These are phyloP conservation scores for Graphiopsis chlorocephala DNA, from an alignment of 2,329 filamentous ascomycete species.

Conservation along the genomic window DNA sequence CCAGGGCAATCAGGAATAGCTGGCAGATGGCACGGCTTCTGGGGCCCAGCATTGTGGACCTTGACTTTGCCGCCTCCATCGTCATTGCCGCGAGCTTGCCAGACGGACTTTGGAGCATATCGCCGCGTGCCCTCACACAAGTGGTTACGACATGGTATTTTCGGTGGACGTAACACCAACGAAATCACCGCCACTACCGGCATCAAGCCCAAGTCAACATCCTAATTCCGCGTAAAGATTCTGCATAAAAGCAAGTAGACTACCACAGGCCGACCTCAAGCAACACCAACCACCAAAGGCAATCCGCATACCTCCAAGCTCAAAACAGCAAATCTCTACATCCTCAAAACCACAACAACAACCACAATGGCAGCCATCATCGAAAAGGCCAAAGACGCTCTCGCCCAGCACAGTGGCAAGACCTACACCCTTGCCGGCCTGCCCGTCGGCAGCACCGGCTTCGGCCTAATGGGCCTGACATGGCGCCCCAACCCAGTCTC, in stretches of 20 bases:
- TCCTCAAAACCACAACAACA: not conserved
- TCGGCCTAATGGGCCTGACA: slow-evolving; percentile 51
- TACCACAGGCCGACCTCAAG: not conserved
- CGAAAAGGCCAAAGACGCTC: slow-evolving; percentile 29
- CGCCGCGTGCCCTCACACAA: not conserved
- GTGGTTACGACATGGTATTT: not conserved
- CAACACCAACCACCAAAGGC: too few relatives aligned
- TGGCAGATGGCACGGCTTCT: not conserved
- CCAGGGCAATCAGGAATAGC: too few relatives aligned
- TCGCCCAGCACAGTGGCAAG: slow-evolving; percentile 20
- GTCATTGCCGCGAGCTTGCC: not conserved
- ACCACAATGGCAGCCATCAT: slow-evolving; percentile 25
- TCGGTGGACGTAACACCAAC: not conserved
- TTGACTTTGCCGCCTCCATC: not conserved
- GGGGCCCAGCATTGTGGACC: not conserved
- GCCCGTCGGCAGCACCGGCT: slow-evolving; percentile 38
- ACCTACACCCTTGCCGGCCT: slow-evolving; percentile 25
- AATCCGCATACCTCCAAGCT: not conserved
- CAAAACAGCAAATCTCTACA: not conserved
- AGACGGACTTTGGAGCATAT: slow-evolving; percentile 4
- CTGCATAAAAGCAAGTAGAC: not conserved
- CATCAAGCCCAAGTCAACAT: not conserved
- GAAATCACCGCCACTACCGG: not conserved
- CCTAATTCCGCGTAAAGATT: not conserved
- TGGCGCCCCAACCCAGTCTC: slow-evolving; percentile 42